These are phyloP conservation scores for Neoboletus subvelutipes DNA, from an alignment of 768 basidiomycete species.

Conservation along the genomic window DNA sequence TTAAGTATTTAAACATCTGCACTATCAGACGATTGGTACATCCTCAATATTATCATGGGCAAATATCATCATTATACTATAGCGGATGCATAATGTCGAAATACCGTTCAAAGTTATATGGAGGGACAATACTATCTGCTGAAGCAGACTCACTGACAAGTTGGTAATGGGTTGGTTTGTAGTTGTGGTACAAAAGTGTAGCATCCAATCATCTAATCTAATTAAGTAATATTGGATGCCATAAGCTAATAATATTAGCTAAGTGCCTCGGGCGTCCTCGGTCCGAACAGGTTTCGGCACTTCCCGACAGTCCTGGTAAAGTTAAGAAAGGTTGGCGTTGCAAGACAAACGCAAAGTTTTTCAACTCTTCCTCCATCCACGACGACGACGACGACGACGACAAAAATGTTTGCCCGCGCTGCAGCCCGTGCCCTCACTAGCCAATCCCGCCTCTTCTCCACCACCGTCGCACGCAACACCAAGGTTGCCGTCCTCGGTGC, in stretches of 20 bases:
- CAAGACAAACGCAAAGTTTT: not conserved
- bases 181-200: too few species aligned
- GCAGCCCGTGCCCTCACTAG: constrained; percentile 56
- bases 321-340: not conserved
- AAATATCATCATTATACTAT: too few species aligned
- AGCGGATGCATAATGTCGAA: too few species aligned
- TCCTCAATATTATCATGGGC: not conserved
- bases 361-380: constrained; percentile 9
- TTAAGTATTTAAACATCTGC: not conserved
- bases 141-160: too few species aligned
- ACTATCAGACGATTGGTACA: not conserved
- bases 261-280: not conserved
- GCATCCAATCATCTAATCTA: too few species aligned
- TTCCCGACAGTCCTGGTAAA: constrained; percentile 14
- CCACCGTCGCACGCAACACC: constrained; percentile 65
- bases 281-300: constrained; percentile 16
- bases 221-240: too few species aligned
- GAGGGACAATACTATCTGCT: not conserved
- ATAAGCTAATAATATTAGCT: too few species aligned
- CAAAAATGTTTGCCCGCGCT: constrained; percentile 65
- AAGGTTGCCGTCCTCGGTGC: constrained; percentile 98
- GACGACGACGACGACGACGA: constrained; percentile 20
- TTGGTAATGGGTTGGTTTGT: too few species aligned
- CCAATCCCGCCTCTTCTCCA: constrained; percentile 71
- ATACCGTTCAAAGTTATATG: not conserved